Evolutionary conservation across 1,284 basidiomycete species (phyloP).

Genomic region (Microbotryum intermedium): DNA sequence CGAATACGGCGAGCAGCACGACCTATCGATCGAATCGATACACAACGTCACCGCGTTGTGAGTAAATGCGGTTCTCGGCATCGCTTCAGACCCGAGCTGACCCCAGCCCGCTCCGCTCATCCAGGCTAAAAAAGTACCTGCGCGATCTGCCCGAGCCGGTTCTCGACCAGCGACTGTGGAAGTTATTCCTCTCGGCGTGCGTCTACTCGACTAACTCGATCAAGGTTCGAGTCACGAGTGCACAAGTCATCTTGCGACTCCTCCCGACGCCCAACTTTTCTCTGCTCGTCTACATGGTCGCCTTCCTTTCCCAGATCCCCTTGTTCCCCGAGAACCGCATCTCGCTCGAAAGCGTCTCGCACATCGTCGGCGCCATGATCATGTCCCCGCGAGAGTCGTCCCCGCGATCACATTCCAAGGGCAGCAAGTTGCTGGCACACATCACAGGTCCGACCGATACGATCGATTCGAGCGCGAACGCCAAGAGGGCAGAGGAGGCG

Average conservation of each 20-base stretch:
- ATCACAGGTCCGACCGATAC: constrained; percentile 24
- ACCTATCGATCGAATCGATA: constrained; percentile 49
- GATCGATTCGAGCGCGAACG: background rate
- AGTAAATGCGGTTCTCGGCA: background rate
- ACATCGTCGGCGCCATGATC: constrained; percentile 38
- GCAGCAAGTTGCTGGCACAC: background rate
- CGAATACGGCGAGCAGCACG: constrained; percentile 38
- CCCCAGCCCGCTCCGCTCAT: too few relatives aligned
- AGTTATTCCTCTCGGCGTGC: constrained; percentile 36
- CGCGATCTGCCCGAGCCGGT: constrained; percentile 47
- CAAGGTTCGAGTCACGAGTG: constrained; percentile 37
- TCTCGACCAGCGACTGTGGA: constrained; percentile 37
- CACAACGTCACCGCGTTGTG: constrained; percentile 53
- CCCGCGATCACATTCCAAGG: background rate
- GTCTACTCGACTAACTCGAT: constrained; percentile 30
- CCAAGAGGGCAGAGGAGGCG: constrained; percentile 17
- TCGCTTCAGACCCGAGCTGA: background rate
- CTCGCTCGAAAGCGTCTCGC: constrained; percentile 36
- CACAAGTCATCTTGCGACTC: constrained; percentile 53
- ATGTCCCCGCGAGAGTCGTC: constrained; percentile 30
- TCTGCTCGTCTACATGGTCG: constrained; percentile 54
- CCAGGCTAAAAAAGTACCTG: constrained; percentile 49
- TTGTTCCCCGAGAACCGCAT: constrained; percentile 39
- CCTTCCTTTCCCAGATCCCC: constrained; percentile 49
- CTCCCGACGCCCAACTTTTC: constrained; percentile 52